A percentile compares a stretch with the other conserved stretches of the same genome.
Conservation (phyloP, 1,139 yeast species). For the Pichia cactophila region DNA sequence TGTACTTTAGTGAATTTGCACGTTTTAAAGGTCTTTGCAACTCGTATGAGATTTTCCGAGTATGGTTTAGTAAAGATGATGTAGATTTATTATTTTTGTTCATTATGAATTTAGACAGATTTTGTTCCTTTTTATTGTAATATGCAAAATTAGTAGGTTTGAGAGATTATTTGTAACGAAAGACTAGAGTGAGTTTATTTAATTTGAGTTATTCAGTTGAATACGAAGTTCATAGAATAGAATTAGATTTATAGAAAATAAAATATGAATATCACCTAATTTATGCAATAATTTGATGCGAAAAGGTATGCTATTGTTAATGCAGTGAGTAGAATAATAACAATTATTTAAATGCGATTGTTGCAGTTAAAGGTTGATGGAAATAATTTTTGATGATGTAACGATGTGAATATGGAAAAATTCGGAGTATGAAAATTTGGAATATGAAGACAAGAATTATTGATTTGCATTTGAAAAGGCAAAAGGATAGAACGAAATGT, state of each 20-base stretch:
- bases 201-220: not conserved
- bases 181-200: conserved; percentile 7
- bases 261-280: not conserved
- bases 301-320: not conserved
- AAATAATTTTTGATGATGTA: not conserved
- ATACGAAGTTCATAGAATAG: not conserved
- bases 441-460: too few species aligned
- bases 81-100: not conserved
- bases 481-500: not conserved
- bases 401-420: not conserved
- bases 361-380: not conserved
- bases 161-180: conserved; percentile 1
- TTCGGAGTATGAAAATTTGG: not conserved
- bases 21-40: conserved; percentile 23
- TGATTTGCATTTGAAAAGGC: too few species aligned
- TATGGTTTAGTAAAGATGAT: conserved; percentile 7
- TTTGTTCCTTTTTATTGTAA: not conserved
- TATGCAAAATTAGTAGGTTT: not conserved
- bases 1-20: conserved; percentile 22
- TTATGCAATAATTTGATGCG: not conserved
- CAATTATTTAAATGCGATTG: not conserved
- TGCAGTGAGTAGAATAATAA: not conserved
- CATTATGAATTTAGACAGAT: not conserved
- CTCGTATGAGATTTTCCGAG: conserved; percentile 17
- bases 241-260: too few species aligned